Base-by-base conservation (phyloP, 768 basidiomycete species). In the Boletus patriciae region DNA sequence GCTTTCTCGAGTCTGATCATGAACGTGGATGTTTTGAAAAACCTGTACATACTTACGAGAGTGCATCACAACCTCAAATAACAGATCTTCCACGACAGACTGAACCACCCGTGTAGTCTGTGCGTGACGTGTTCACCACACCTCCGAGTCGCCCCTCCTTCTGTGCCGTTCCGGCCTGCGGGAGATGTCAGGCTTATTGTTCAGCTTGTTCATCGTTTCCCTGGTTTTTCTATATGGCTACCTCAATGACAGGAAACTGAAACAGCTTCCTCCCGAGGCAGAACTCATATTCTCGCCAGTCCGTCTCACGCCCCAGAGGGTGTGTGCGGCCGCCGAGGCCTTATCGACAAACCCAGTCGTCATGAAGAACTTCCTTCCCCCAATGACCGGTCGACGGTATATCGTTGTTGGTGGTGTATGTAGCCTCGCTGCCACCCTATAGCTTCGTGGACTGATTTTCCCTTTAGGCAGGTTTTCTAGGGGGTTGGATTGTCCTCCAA, bases 321-420 rank as follows among this genome's bases (percentile, higher is more conserved):
- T 83, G 21, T 73, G 49, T n/a, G 52, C 60, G 59, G 71, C 76
- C 3, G 78, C 80, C 2, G 69, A 71, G 12, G 52, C 66, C 21
- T 67, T 83, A n/a, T 66, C 62, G 4, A 63, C 69, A 9, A 54
- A 59, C 2, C 74, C 77, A 1, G 62, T 77, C 51, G 64, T 72
- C 33, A 71, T 77, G 38, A 60, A 74, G 8, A 74, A 78, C 43
- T 76, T 83, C 54, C 69, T 90, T 27, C 86, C 87, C 6, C 83
- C 83, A 3, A 84, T 76, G 69, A 92, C 90, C 0, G 88, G 87
- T 19, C 78, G 89, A 54, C 77, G 84, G 47, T 91, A 92, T 67
- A 88, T 91, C 55, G 78, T 92, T 5, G 79, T 88, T 36, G 90
- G 90, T 52, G 89, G 90, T 62, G 87, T 88, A 66, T 59, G 82